These are phyloP conservation scores for Vicia faba DNA, from an alignment of 306 rosid genomes.

Conservation along the genomic window DNA sequence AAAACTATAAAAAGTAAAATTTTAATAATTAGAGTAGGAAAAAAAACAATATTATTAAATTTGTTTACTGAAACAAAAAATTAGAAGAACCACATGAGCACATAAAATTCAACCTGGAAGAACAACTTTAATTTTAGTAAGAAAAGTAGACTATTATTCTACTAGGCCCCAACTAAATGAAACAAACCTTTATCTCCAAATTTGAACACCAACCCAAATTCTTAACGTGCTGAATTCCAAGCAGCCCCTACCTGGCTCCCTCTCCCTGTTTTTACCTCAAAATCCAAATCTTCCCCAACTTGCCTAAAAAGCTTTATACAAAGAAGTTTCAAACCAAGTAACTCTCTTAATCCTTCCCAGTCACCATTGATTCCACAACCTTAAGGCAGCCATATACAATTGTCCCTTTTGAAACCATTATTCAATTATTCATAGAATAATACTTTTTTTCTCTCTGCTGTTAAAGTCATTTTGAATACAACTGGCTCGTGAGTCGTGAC, in stretches of 20 bases:
- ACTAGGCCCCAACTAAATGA: neutral
- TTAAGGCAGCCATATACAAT: slow-evolving; percentile 38
- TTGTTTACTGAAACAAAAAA: too few species aligned
- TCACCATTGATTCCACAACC: slow-evolving; percentile 18
- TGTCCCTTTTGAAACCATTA: slow-evolving; percentile 37
- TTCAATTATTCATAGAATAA: slow-evolving; percentile 31
- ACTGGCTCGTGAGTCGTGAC: slow-evolving; percentile 44
- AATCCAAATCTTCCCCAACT: neutral
- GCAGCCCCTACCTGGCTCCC: slow-evolving; percentile 33
- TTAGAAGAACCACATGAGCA: neutral
- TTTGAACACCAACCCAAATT: neutral
- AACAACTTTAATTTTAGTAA: neutral
- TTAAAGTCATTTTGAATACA: slow-evolving; percentile 35
- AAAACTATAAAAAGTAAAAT: too few species aligned
- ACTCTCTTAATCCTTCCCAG: slow-evolving; percentile 15
- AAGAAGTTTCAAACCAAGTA: neutral
- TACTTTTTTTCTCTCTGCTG: slow-evolving; percentile 13
- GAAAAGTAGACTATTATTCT: neutral
- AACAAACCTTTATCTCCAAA: neutral
- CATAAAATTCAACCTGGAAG: neutral
- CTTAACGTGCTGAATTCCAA: neutral
- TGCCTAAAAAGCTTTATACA: slow-evolving; percentile 37
- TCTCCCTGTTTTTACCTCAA: neutral
- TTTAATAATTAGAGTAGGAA: too few species aligned
- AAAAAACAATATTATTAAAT: too few species aligned